These are phyloP conservation scores for Coemansia sp. DNA, from an alignment of 192 early-diverging fungal genomes.

Conservation along the genomic window DNA sequence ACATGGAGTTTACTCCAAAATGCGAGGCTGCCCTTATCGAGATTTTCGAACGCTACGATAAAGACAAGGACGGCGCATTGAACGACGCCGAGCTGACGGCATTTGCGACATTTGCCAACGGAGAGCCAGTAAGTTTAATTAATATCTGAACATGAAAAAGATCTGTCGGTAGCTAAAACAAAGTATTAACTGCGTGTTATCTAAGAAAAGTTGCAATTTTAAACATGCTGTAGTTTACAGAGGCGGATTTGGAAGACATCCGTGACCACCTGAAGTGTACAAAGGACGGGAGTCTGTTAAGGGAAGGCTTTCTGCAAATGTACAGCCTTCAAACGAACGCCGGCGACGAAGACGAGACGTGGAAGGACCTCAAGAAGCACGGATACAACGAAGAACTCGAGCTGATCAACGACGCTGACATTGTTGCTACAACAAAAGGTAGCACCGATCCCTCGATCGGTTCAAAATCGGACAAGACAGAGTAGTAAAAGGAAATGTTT, in stretches of 20 bases:
- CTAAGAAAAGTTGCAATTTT: neutral
- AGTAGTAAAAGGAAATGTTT: neutral
- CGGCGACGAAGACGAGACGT: conserved; percentile 71
- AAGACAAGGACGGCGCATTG: conserved; percentile 61
- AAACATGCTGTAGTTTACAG: conserved; percentile 24
- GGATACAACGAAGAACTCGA: conserved; percentile 43
- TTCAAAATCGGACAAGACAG: neutral
- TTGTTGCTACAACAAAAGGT: too few species aligned
- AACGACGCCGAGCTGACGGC: conserved; percentile 58
- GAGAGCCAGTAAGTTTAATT: conserved; percentile 49
- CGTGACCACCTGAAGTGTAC: conserved; percentile 66
- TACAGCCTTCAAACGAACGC: conserved; percentile 71
- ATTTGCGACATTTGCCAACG: conserved; percentile 65
- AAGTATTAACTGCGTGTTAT: too few species aligned
- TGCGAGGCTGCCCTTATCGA: conserved; percentile 59
- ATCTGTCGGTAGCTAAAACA: too few species aligned
- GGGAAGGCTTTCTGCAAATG: conserved; percentile 79
- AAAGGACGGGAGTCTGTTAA: conserved; percentile 62
- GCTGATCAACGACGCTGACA: neutral
- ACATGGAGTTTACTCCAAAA: conserved; percentile 56
- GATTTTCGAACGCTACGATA: conserved; percentile 67
- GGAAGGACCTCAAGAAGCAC: conserved; percentile 72
- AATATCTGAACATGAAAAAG: too few species aligned
- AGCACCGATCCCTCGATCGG: neutral
- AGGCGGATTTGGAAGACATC: conserved; percentile 62